Percentiles rank a stretch among this genome's conserved stretches.
phyloP scores from a whole-genome alignment of 306 rosid genomes.

The Senna tora region DNA sequence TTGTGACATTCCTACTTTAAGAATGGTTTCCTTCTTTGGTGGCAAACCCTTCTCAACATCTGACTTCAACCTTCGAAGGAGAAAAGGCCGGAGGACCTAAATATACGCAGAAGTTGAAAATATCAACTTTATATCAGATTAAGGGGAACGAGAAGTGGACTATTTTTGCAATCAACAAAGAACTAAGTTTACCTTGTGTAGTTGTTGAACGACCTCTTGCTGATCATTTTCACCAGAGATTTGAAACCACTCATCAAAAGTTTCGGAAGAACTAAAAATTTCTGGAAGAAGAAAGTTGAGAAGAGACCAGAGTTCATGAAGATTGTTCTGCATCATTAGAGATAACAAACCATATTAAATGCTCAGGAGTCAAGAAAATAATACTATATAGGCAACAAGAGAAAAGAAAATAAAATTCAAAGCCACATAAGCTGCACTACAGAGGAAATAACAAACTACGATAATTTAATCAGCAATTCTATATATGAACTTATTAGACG shows the following conservation, averaged over 20 bases:
- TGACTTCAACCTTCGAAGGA: constrained; percentile 94
- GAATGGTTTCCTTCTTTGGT: constrained; percentile 96
- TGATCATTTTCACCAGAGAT: constrained; percentile 98
- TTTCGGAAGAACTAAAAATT: constrained; percentile 96
- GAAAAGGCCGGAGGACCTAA: constrained; percentile 97
- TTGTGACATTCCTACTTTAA: constrained; percentile 96
- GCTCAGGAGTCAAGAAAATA: not conserved
- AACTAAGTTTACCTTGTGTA: constrained; percentile 73
- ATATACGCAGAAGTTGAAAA: constrained; percentile 30
- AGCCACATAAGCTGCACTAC: constrained; percentile 15
- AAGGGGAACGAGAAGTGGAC: not conserved
- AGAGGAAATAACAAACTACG: constrained; percentile 5
- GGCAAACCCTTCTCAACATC: constrained; percentile 99
- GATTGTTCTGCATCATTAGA: constrained; percentile 74
- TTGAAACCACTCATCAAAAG: constrained; percentile 99
- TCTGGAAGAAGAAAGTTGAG: constrained; percentile 98
- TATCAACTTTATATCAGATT: constrained; percentile 2
- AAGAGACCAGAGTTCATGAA: constrained; percentile 97
- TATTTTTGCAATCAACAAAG: not conserved
- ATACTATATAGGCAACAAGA: not conserved
- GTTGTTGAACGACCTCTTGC: constrained; percentile 98
- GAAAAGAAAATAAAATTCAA: constrained; percentile 2
- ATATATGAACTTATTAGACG: not conserved
- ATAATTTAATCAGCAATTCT: no score
- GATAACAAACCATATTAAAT: constrained; percentile 21